Percentiles rank a stretch among this genome's conserved stretches.
phyloP scores from a whole-genome alignment of 768 basidiomycete species.

The Leccinum rimulosum region DNA sequence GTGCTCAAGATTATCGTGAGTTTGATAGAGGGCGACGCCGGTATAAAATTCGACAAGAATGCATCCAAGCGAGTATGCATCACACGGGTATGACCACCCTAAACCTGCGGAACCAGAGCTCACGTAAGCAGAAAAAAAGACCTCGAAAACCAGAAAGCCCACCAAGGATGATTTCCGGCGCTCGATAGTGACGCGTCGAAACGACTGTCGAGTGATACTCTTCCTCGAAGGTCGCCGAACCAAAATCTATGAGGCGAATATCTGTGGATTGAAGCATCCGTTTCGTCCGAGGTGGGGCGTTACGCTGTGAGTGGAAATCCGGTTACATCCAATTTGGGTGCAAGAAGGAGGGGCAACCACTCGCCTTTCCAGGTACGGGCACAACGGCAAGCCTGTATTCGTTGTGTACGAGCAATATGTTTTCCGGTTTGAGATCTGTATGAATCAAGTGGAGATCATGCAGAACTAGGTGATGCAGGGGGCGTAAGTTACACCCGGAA shows the following conservation, averaged over 20 bases:
- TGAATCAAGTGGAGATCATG: constrained; percentile 91
- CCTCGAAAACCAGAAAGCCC: constrained; percentile 26
- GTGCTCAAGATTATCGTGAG: constrained; percentile 98
- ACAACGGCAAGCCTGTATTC: constrained; percentile 63
- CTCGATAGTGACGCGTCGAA: constrained; percentile 96
- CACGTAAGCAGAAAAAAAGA: constrained; percentile 17
- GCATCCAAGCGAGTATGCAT: constrained; percentile 97
- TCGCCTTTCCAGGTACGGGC: constrained; percentile 65
- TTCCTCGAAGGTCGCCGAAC: constrained; percentile 95
- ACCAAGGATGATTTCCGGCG: constrained; percentile 99
- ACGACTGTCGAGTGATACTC: constrained; percentile 99
- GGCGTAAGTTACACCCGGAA: constrained; percentile 1
- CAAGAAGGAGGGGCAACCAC: background rate
- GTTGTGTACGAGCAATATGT: constrained; percentile 91
- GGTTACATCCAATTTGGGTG: constrained; percentile 6
- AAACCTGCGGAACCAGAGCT: constrained; percentile 55
- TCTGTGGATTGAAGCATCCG: constrained; percentile 83
- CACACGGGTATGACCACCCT: constrained; percentile 98
- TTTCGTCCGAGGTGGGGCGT: constrained; percentile 64
- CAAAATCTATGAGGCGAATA: constrained; percentile 97
- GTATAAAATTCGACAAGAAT: constrained; percentile 99
- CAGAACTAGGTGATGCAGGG: constrained; percentile 55
- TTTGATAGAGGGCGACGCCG: constrained; percentile 97
- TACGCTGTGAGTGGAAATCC: constrained; percentile 45
- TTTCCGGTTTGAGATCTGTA: constrained; percentile 99